Conservation (phyloP, 768 basidiomycete species). For the Calocybe cyanea region DNA sequence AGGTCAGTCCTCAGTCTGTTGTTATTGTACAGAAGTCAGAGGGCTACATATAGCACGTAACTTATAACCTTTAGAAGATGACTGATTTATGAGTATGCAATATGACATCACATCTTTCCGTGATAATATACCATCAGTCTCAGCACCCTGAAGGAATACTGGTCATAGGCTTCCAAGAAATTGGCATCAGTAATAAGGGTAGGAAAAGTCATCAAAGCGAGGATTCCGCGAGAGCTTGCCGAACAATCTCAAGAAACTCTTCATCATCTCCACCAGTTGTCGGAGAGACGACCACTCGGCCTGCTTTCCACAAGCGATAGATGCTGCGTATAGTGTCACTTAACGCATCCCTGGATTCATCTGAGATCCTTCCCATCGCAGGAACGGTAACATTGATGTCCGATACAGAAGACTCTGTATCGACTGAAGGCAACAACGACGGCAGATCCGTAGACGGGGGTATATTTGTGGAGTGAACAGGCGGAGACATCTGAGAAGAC, state of each 20-base stretch:
- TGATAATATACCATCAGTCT: too few species aligned
- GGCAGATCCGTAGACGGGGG: slow-evolving; percentile 1
- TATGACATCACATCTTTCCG: too few species aligned
- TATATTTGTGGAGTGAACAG: slow-evolving; percentile 1
- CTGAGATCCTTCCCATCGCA: slow-evolving; percentile 1
- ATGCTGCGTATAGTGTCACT: slow-evolving; percentile 51
- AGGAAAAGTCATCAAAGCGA: slow-evolving; percentile 1
- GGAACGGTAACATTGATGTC: slow-evolving; percentile 2
- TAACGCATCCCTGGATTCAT: slow-evolving; percentile 34
- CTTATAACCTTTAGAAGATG: too few species aligned
- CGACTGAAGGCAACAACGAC: slow-evolving; percentile 1
- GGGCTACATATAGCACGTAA: too few species aligned
- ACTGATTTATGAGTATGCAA: too few species aligned
- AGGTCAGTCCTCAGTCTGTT: too few species aligned
- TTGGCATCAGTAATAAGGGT: too few species aligned
- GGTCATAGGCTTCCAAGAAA: too few species aligned
- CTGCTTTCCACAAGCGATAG: slow-evolving; percentile 55
- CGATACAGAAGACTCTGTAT: neutral
- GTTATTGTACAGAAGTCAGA: too few species aligned
- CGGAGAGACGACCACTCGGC: slow-evolving; percentile 18
- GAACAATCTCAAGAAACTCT: slow-evolving; percentile 36
- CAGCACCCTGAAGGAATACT: too few species aligned
- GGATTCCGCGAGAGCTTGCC: slow-evolving; percentile 23
- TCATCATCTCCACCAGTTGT: slow-evolving; percentile 23
- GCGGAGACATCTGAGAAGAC: slow-evolving; percentile 11